Percentiles rank a stretch among this genome's conserved stretches.
Evolutionary conservation across 345 rosid species (phyloP).

Genomic region (Aquilaria yunnanensis): DNA sequence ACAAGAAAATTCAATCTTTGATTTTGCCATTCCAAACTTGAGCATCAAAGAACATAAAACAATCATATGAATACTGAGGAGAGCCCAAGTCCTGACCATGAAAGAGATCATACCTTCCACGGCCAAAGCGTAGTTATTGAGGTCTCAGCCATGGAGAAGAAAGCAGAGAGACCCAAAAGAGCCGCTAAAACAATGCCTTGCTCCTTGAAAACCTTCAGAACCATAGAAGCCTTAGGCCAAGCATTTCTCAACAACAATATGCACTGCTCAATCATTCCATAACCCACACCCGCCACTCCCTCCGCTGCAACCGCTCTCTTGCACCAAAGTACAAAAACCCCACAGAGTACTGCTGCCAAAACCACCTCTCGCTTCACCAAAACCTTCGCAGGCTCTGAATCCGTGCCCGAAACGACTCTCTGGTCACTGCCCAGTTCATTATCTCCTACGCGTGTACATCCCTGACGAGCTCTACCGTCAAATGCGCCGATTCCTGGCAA

Average conservation of each 20-base stretch:
- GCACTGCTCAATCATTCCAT: conserved; percentile 16
- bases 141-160: conserved; percentile 19
- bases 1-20: no score
- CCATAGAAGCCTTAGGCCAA: conserved; percentile 18
- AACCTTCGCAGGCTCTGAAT: not conserved
- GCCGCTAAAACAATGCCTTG: conserved; percentile 13
- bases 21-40: no score
- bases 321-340: conserved; percentile 2
- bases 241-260: conserved; percentile 8
- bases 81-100: no score
- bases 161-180: conserved; percentile 15
- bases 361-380: conserved; percentile 7
- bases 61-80: no score
- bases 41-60: no score
- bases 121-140: conserved; percentile 17
- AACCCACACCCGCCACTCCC: conserved; percentile 11
- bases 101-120: conserved; percentile 15
- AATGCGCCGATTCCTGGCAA: conserved; percentile 3
- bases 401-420: not conserved
- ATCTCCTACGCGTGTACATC: not conserved
- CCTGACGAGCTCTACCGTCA: not conserved
- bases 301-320: conserved; percentile 12
- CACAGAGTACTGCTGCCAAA: conserved; percentile 13
- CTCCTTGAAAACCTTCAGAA: conserved; percentile 17
- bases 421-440: not conserved